Evolutionary conservation across 495 filamentous ascomycete species (phyloP).

Genomic region (Aspergillus biplanus): DNA sequence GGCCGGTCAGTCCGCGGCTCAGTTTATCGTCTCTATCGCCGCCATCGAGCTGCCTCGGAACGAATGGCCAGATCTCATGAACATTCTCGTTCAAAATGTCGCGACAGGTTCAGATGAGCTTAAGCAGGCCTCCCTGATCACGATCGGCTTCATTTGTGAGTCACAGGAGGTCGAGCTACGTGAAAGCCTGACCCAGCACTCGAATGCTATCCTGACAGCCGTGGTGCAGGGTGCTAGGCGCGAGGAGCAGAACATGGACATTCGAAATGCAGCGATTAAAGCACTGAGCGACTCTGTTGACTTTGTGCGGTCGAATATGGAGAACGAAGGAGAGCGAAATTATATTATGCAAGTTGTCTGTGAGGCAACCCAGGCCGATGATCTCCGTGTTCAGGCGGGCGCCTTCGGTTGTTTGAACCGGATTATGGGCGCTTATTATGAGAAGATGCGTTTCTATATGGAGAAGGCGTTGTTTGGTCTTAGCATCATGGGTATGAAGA

Average conservation of each 20-base stretch:
- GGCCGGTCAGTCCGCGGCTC: constrained; percentile 86
- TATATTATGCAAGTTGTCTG: constrained; percentile 99
- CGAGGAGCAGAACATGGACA: constrained; percentile 87
- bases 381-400: constrained; percentile 88
- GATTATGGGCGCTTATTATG: constrained; percentile 98
- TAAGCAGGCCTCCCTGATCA: constrained; percentile 90
- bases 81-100: constrained; percentile 84
- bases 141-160: constrained; percentile 98
- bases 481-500: constrained; percentile 99
- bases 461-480: constrained; percentile 98
- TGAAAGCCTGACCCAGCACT: constrained; percentile 78
- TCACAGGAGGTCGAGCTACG: constrained; percentile 87
- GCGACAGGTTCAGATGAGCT: constrained; percentile 80
- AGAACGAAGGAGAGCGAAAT: constrained; percentile 97
- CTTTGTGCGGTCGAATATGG: constrained; percentile 96
- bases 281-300: constrained; percentile 97
- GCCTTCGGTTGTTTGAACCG: constrained; percentile 96
- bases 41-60: constrained; percentile 90
- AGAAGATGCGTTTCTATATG: constrained; percentile 99
- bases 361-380: constrained; percentile 91
- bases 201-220: constrained; percentile 95
- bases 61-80: constrained; percentile 96
- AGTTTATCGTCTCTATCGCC: constrained; percentile 93
- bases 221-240: constrained; percentile 97
- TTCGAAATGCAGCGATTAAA: constrained; percentile 87